Evolutionary conservation across 2,329 filamentous ascomycete species (phyloP).

Genomic region (Moelleriella libera): DNA sequence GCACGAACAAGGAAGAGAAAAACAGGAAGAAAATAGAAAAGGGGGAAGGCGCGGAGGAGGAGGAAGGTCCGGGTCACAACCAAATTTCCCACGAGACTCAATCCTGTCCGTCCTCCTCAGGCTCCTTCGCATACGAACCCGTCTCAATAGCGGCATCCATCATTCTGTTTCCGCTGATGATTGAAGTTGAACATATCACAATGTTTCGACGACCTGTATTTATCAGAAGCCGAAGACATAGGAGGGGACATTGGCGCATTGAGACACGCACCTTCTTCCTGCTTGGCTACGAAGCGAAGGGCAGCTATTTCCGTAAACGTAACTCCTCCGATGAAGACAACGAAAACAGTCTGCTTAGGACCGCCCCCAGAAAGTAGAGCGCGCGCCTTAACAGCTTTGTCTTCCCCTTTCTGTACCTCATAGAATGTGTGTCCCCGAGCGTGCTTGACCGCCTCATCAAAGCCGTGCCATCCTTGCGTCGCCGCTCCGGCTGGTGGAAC

Average conservation of each 20-base stretch:
- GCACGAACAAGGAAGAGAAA: not conserved
- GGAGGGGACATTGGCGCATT: constrained; percentile 3
- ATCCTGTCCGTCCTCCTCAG: constrained; percentile 1
- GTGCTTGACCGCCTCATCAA: constrained; percentile 83
- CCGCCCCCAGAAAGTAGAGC: constrained; percentile 69
- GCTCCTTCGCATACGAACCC: constrained; percentile 34
- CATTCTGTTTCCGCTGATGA: constrained; percentile 79
- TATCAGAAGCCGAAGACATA: not conserved
- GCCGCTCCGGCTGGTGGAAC: constrained; percentile 32
- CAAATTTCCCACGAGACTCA: not conserved
- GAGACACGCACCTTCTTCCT: constrained; percentile 51
- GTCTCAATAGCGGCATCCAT: constrained; percentile 76
- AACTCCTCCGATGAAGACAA: constrained; percentile 96
- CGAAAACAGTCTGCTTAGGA: constrained; percentile 72
- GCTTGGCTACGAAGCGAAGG: constrained; percentile 73
- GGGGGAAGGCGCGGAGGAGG: not conserved
- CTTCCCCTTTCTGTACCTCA: constrained; percentile 79
- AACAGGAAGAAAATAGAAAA: not conserved
- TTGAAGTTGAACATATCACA: constrained; percentile 82
- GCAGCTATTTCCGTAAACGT: constrained; percentile 95
- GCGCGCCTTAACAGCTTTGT: constrained; percentile 79
- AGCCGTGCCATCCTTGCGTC: constrained; percentile 78
- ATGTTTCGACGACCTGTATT: constrained; percentile 59
- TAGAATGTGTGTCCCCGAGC: constrained; percentile 83
- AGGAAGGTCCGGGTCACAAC: not conserved